Evolutionary conservation across 805 yeast species (phyloP).

Genomic region (Spathaspora sp.): DNA sequence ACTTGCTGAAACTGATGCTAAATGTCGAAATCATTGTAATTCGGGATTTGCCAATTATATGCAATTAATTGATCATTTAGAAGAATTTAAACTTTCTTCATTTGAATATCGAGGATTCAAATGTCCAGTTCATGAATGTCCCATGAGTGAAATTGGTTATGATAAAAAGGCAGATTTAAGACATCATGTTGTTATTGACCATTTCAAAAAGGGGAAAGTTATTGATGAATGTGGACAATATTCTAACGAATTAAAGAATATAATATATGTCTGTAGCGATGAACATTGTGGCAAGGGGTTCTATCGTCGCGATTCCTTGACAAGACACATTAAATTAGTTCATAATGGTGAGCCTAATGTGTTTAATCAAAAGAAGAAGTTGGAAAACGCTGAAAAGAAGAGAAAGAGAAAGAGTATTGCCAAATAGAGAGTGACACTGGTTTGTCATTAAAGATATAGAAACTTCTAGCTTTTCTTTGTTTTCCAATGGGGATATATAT

Average conservation of each 20-base stretch:
- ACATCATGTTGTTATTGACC: slow-evolving; percentile 24
- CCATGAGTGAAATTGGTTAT: slow-evolving; percentile 26
- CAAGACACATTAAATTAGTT: slow-evolving; percentile 50
- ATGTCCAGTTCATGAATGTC: slow-evolving; percentile 29
- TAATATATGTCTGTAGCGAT: slow-evolving; percentile 15
- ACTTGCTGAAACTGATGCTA: slow-evolving; percentile 7
- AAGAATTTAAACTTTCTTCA: neutral
- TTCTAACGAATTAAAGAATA: slow-evolving; percentile 7
- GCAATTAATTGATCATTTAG: slow-evolving; percentile 9
- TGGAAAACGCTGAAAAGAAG: slow-evolving; percentile 2
- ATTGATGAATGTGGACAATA: slow-evolving; percentile 1
- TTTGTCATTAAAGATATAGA: neutral
- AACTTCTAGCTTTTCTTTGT: neutral
- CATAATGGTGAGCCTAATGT: slow-evolving; percentile 26
- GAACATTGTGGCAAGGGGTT: slow-evolving; percentile 44
- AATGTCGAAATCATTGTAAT: slow-evolving; percentile 8
- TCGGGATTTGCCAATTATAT: slow-evolving; percentile 7
- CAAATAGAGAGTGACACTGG: neutral
- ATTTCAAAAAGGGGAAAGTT: slow-evolving; percentile 15
- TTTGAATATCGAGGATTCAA: slow-evolving; percentile 6
- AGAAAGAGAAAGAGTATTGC: neutral
- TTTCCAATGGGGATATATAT: neutral
- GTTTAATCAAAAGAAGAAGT: slow-evolving; percentile 4
- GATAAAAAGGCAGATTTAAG: slow-evolving; percentile 25
- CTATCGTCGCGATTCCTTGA: slow-evolving; percentile 50